A percentile compares a stretch with the other conserved stretches of the same genome.
phyloP scores from a whole-genome alignment of 805 yeast species.

The Saturnispora besseyi region DNA sequence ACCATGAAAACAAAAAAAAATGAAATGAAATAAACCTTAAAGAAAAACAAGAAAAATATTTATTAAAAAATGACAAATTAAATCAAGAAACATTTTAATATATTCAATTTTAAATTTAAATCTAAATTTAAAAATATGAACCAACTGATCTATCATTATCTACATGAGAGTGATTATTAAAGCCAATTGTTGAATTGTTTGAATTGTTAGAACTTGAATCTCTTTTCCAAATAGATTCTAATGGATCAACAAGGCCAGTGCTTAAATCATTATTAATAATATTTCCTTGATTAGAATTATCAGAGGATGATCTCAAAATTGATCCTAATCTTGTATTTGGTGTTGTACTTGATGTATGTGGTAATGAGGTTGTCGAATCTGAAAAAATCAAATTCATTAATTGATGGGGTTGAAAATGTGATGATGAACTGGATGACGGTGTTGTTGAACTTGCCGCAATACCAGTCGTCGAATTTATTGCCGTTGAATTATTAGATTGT shows the following conservation, averaged over 20 bases:
- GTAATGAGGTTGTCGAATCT: not conserved
- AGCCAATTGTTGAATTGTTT: not conserved
- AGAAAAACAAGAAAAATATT: not conserved
- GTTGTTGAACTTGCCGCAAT: not conserved
- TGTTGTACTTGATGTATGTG: not conserved
- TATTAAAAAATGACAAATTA: too few species aligned
- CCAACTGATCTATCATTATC: not conserved
- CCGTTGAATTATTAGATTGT: not conserved
- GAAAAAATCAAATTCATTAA: slow-evolving; percentile 2
- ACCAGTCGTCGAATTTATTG: not conserved
- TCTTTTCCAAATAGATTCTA: slow-evolving; percentile 15
- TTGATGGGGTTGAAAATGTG: slow-evolving; percentile 5
- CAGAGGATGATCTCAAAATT: not conserved
- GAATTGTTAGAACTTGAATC: not conserved
- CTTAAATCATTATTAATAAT: not conserved
- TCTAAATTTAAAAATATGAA: slow-evolving; percentile 1
- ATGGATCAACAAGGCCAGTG: slow-evolving; percentile 11
- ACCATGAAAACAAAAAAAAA: not conserved
- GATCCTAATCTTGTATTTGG: not conserved
- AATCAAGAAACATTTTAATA: too few species aligned
- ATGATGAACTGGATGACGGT: slow-evolving; percentile 2
- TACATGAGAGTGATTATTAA: not conserved
- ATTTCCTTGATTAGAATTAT: not conserved
- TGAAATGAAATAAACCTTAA: not conserved
- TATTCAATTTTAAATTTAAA: not conserved